phyloP scores from a whole-genome alignment of 768 basidiomycete species.

The Bullera alba region DNA sequence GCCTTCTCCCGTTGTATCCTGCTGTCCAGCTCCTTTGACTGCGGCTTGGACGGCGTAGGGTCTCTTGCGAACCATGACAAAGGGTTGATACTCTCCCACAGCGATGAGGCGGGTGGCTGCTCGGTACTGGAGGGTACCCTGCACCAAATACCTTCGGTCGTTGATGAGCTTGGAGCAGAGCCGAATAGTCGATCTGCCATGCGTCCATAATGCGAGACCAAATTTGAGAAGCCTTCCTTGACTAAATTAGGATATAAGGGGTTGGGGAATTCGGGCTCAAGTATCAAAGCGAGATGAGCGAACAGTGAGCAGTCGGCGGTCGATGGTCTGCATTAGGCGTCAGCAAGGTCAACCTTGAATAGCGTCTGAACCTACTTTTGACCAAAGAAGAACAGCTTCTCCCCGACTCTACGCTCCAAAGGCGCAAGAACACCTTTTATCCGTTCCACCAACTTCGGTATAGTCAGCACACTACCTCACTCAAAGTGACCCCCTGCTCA shows the following conservation, averaged over 20 bases:
- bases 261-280: slow-evolving; percentile 24
- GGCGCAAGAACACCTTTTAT: slow-evolving; percentile 26
- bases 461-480: too few relatives aligned
- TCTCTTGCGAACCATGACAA: neutral
- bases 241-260: slow-evolving; percentile 20
- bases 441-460: neutral
- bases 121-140: neutral
- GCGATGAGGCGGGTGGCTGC: neutral
- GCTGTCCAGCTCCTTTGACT: slow-evolving; percentile 5
- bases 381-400: slow-evolving; percentile 21
- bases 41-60: neutral
- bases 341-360: neutral
- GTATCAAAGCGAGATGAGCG: slow-evolving; percentile 24
- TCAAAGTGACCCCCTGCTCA: neutral
- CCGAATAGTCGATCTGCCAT: slow-evolving; percentile 10
- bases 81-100: neutral
- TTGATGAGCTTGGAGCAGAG: too few relatives aligned
- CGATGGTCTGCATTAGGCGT: slow-evolving; percentile 17
- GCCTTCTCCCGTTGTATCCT: slow-evolving; percentile 27
- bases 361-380: slow-evolving; percentile 8
- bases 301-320: slow-evolving; percentile 22
- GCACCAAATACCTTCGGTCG: neutral
- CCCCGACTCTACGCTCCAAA: slow-evolving; percentile 15
- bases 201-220: slow-evolving; percentile 23
- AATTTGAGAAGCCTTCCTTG: slow-evolving; percentile 11